Base-by-base conservation (phyloP, 176 grass and related monocot genomes). In the Ampelocalamus luodianensis region DNA sequence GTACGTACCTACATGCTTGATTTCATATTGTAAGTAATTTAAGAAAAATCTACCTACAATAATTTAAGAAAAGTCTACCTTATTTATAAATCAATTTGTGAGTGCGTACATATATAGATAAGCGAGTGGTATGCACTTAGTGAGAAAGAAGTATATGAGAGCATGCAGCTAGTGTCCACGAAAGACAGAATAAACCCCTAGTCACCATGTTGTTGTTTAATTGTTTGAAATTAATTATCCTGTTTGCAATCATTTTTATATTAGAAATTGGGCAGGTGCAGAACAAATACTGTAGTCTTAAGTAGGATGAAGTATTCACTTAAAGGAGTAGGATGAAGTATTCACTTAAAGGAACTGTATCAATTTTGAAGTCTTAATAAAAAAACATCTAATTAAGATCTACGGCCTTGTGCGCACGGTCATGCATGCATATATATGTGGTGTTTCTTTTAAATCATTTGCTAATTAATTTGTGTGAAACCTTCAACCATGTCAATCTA, bases 1-100 rank as follows among this genome's bases (percentile, higher is more conserved):
- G 32, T 34, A 34, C 2, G 2, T 34, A 44, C 40, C 36, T 55
- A 29, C 9, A 50, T 68, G 23, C 54, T 79, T 37, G 17, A 63
- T 83, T 77, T 51, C 32, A 20, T 60, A 45, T 83, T 90, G 84
- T 90, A 83, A 50, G 79, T 83, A 83, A 73, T 4, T 60, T 42
- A 40, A 71, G 71, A 46, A 34, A 61, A 78, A 61, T 5, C 40
- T 68, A 83, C 62, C 42, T 68, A 34, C 32, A 34, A 34, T 3
- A 34, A 34, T 34, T 56, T 38, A 37, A 68, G 69, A 53, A 29
- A 58, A 77, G 49, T 5, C 46, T 65, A 83, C 62, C 42, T 68
- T 83, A 73, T 54, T 48, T 71, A 10, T 26, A 6, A 48, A 46
- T 68, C 23, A 12, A 58, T 83, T 83, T 87, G 88, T 51, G 84